These are phyloP conservation scores for Oxyria digyna DNA, from an alignment of 148 eudicot species.

Conservation along the genomic window DNA sequence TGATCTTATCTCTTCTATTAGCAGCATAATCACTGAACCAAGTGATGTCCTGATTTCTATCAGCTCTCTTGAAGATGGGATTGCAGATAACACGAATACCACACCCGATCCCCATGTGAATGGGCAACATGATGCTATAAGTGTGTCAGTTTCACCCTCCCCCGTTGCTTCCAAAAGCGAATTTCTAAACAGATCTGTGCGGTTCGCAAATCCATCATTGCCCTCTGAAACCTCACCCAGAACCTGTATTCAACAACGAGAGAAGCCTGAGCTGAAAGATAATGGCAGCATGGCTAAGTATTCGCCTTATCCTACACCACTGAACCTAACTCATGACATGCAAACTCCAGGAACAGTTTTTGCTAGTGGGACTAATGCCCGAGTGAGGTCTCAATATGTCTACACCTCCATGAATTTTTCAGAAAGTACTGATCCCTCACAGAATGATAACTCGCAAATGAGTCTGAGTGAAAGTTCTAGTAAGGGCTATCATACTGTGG, in stretches of 20 bases:
- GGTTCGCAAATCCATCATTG: constrained; percentile 11
- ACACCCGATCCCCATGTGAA: constrained; percentile 4
- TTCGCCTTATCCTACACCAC: constrained; percentile 82
- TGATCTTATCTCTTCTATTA: constrained; percentile 1
- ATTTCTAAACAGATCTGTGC: constrained; percentile 27
- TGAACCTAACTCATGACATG: constrained; percentile 65
- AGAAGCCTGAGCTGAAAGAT: constrained; percentile 20
- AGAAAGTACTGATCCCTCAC: background rate
- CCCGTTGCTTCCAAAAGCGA: constrained; percentile 17
- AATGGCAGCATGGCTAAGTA: constrained; percentile 26
- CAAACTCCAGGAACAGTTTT: constrained; percentile 92
- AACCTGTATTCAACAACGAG: constrained; percentile 22
- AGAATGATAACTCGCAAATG: background rate
- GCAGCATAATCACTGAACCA: constrained; percentile 20
- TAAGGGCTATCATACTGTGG: constrained; percentile 17
- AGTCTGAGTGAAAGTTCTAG: background rate
- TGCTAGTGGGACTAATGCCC: constrained; percentile 36
- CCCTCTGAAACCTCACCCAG: constrained; percentile 34
- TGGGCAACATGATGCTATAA: background rate
- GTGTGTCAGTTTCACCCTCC: constrained; percentile 12
- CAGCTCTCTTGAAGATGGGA: constrained; percentile 14
- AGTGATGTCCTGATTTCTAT: constrained; percentile 10
- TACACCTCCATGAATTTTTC: constrained; percentile 24
- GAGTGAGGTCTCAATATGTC: constrained; percentile 79
- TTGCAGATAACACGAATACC: constrained; percentile 2